Evolutionary conservation across 202 grass and related monocot species (phyloP).

Genomic region (Carex sylvatica): DNA sequence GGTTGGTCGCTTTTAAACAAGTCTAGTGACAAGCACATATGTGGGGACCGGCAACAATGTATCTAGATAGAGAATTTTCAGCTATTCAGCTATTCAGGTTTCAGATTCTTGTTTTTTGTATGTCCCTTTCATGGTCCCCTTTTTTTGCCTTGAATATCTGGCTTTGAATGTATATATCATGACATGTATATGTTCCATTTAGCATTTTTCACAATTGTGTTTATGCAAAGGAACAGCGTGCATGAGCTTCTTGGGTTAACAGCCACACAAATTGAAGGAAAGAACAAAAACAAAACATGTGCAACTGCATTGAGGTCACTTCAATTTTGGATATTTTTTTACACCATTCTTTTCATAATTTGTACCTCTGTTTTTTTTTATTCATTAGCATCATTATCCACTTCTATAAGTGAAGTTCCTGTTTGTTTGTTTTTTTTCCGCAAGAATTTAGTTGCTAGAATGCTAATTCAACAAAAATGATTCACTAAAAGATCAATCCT

Average conservation of each 20-base stretch:
- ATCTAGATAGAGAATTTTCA: slow-evolving; percentile 35
- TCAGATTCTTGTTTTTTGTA: slow-evolving; percentile 31
- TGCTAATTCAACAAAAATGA: not conserved
- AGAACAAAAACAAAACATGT: not conserved
- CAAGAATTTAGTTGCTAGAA: not conserved
- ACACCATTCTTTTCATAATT: not conserved
- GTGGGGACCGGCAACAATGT: slow-evolving; percentile 17
- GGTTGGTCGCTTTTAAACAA: slow-evolving; percentile 23
- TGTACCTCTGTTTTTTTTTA: not conserved
- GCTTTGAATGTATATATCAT: slow-evolving; percentile 11
- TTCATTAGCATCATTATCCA: not conserved
- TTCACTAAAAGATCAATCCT: not conserved
- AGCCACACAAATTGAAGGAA: slow-evolving; percentile 6
- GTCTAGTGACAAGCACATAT: slow-evolving; percentile 9
- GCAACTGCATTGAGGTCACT: slow-evolving; percentile 1
- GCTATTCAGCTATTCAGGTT: slow-evolving; percentile 34
- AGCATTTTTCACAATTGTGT: slow-evolving; percentile 22
- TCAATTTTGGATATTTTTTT: not conserved
- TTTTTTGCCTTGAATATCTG: slow-evolving; percentile 25
- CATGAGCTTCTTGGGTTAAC: not conserved
- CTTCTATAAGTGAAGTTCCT: not conserved
- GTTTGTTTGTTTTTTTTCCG: not conserved
- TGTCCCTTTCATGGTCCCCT: slow-evolving; percentile 30
- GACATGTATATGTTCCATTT: slow-evolving; percentile 8
- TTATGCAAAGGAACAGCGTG: slow-evolving; percentile 18